A percentile compares a stretch with the other conserved stretches of the same genome.
phyloP scores from a whole-genome alignment of 83 land plant species.

The Thuja plicata region DNA sequence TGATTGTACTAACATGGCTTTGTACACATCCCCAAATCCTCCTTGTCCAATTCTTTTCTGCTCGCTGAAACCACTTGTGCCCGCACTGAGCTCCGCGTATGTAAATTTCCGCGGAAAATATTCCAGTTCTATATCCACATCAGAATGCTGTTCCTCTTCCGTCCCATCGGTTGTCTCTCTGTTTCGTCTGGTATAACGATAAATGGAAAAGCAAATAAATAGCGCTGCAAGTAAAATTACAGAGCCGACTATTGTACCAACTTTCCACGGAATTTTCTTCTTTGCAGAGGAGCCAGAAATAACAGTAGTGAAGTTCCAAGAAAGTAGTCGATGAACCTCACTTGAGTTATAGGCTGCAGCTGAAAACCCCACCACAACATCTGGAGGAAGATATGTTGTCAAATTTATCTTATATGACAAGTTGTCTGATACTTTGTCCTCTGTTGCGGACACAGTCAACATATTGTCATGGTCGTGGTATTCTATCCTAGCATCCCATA shows the following conservation, averaged over 20 bases:
- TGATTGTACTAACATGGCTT: conserved; percentile 31
- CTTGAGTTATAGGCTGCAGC: conserved; percentile 15
- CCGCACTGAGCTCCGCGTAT: conserved; percentile 19
- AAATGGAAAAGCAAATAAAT: too few relatives aligned
- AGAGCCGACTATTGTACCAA: too few relatives aligned
- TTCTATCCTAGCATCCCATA: not conserved
- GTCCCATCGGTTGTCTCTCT: too few relatives aligned
- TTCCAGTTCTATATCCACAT: too few relatives aligned
- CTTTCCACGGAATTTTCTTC: not conserved
- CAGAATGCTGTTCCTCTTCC: too few relatives aligned
- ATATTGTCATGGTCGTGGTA: not conserved
- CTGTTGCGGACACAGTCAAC: not conserved
- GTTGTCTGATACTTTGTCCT: not conserved
- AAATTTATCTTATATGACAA: conserved; percentile 18
- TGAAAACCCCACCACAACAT: conserved; percentile 34
- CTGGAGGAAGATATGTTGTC: conserved; percentile 18
- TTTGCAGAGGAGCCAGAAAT: not conserved
- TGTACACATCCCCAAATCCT: conserved; percentile 38
- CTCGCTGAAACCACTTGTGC: not conserved
- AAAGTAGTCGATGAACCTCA: not conserved
- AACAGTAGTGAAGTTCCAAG: not conserved
- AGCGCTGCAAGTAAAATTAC: too few relatives aligned
- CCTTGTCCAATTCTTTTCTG: conserved; percentile 12
- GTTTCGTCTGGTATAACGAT: too few relatives aligned
- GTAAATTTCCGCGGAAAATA: too few relatives aligned